Base-by-base conservation (phyloP, 2,329 filamentous ascomycete genomes). In the Pestalotiopsis sp. region DNA sequence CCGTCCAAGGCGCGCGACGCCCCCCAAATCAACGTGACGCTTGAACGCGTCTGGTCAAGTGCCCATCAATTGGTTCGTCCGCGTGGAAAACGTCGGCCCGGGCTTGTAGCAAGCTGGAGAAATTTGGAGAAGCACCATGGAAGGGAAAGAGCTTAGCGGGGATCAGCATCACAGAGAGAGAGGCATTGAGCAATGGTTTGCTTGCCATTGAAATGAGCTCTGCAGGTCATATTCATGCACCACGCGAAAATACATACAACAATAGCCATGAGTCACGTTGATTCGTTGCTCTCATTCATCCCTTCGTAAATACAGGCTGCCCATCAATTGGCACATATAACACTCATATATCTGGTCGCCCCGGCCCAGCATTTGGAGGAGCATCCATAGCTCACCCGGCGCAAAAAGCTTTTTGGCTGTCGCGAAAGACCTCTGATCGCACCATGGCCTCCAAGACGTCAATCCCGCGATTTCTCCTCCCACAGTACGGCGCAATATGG, bases 391-490 rank as follows among this genome's bases (percentile, higher is more conserved):
- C 36, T 62, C 20, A 27, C 25, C 20, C 31, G 45, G 17, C 45
- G 45, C 45, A 52, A 49, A 49, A n/a, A n/a, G 17, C 20, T 52
- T 52, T 52, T 17, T 52, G 17, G 20, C 20, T 5, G 45, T 52
- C 45, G 45, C 45, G 20, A 49, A 49, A 52, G 45, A 52, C 45
- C 45, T 52, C 45, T 52, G 45, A 52, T n/a, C n/a, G n/a, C 61
- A 71, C 68, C 70, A 82, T 88, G 84, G 78, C 84, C 64, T 74
- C 79, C 59, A 83, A 84, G 49, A 80, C 83, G n/a, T 80, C 83
- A 27, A 91, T 92, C 70, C 90, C 90, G 38, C 86, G 86, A 61
- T 92, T 92, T 76, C 86, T 93, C n/a, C 85, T 93, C 55, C 91
- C 91, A 3, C 86, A 89, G 70, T 84, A 87, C 73, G 82, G 87